Base-by-base conservation (phyloP, 306 rosid genomes). In the Notholithocarpus densiflorus region DNA sequence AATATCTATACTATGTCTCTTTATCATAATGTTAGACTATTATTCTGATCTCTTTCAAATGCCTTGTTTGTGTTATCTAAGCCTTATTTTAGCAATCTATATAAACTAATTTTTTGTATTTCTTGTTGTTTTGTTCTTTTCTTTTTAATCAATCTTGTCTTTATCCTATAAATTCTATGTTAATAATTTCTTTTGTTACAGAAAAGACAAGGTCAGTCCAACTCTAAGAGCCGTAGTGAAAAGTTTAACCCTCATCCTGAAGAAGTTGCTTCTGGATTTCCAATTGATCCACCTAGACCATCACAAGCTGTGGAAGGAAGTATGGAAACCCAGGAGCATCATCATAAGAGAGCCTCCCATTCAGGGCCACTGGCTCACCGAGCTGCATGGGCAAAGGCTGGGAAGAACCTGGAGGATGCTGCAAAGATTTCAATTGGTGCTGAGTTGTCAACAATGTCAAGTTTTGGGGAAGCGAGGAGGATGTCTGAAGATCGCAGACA, bases 271-370 rank as follows among this genome's bases (percentile, higher is more conserved):
- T 96, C 99, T 52, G 99, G 99, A 48, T 96, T 96, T 88, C 98
- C 99, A 68, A 96, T 96, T 68, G 99, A 96, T 66, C 99, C 99
- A n/a, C 99, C 99, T 55, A 88, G 99, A 85, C 93, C 94, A 74
- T 96, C 97, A 59, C 98, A 96, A 74, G 90, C 85, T 53, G 89
- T 76, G 55, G 97, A 90, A 84, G 86, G 48, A 37, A 80, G 85
- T 18, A 53, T 37, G 20, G 96, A 89, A 61, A 73, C 86, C 69
- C 91, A 80, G 64, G 86, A 80, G 75, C 90, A 81, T 72, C 91
- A 91, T 73, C 97, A 89, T 72, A 96, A 96, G 86, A 88, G 98
- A 89, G 99, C 94, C 72, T 96, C 99, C 26, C 99, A 96, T 87
- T 96, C 99, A 56, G 99, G 99, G 76, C 99, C 99, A 68, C 89